Conservation (phyloP, 371 early-diverging fungal genomes). For the Mortierella sp. region DNA sequence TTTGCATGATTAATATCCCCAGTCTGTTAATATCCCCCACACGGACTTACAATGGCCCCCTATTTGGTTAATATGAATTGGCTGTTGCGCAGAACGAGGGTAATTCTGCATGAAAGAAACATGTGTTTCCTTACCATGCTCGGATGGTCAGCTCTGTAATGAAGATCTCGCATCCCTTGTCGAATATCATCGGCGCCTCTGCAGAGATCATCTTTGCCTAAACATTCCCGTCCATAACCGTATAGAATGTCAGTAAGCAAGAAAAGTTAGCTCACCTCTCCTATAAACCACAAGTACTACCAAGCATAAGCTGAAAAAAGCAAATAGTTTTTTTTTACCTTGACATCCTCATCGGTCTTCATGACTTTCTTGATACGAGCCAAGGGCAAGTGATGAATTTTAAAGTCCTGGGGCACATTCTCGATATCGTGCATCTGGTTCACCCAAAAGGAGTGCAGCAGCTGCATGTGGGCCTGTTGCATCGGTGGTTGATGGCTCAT, state of each 20-base stretch:
- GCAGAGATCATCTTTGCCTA: slow-evolving; percentile 50
- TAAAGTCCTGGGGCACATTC: slow-evolving; percentile 83
- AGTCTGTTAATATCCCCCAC: not conserved
- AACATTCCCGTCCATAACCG: too few species aligned
- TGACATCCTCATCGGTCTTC: slow-evolving; percentile 99
- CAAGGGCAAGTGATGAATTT: slow-evolving; percentile 94
- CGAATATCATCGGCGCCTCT: slow-evolving; percentile 96
- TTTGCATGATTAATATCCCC: not conserved
- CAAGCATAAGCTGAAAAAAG: too few species aligned
- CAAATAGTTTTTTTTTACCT: slow-evolving; percentile 62
- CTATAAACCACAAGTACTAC: not conserved
- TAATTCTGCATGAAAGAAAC: not conserved
- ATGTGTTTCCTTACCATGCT: slow-evolving; percentile 76
- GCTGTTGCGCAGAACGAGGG: not conserved
- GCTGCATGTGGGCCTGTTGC: slow-evolving; percentile 54
- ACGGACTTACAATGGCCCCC: not conserved
- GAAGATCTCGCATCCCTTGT: slow-evolving; percentile 98
- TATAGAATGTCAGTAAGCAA: not conserved
- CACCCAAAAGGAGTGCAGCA: slow-evolving; percentile 65
- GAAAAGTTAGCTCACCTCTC: slow-evolving; percentile 23
- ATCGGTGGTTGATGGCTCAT: slow-evolving; percentile 47
- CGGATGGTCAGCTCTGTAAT: slow-evolving; percentile 96
- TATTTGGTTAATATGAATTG: not conserved
- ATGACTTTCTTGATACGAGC: slow-evolving; percentile 99
- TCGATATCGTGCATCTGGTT: slow-evolving; percentile 66